Percentiles rank a stretch among this genome's conserved stretches.
Evolutionary conservation across 257 asterid genomes (phyloP).

Genomic region (Lantana camara): DNA sequence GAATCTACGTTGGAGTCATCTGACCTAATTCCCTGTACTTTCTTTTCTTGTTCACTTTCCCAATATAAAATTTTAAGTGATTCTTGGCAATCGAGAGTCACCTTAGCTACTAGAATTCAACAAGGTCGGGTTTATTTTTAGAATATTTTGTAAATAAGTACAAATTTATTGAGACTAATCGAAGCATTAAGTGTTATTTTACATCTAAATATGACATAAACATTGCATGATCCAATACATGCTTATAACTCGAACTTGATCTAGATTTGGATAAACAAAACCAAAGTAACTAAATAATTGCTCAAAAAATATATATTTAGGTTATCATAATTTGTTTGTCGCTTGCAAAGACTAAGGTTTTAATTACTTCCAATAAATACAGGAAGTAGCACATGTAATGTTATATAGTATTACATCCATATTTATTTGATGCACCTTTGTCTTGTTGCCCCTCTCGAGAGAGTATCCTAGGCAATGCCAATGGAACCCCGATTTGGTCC

Average conservation of each 20-base stretch:
- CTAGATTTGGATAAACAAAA: background rate
- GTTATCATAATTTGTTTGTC: constrained; percentile 13
- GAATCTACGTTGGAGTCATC: too few species aligned
- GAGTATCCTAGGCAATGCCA: constrained; percentile 39
- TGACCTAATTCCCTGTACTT: too few species aligned
- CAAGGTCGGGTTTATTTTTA: too few species aligned
- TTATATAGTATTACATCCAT: background rate
- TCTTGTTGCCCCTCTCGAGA: constrained; percentile 24
- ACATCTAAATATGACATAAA: background rate
- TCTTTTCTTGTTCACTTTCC: too few species aligned
- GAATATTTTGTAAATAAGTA: too few species aligned
- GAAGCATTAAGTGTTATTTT: background rate
- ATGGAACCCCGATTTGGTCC: background rate
- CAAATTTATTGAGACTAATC: too few species aligned
- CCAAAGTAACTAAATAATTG: background rate
- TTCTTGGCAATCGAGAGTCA: too few species aligned
- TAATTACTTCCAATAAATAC: background rate
- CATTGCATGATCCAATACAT: background rate
- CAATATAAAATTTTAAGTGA: too few species aligned
- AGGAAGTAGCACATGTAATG: constrained; percentile 33
- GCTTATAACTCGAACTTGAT: background rate
- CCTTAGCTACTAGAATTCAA: too few species aligned
- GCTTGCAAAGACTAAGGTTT: constrained; percentile 7
- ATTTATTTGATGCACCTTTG: constrained; percentile 13
- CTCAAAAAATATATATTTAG: background rate